Percentiles rank a stretch among this genome's conserved stretches.
Conservation (phyloP, 768 basidiomycete genomes). For the Chalciporus sphaerocephalus region DNA sequence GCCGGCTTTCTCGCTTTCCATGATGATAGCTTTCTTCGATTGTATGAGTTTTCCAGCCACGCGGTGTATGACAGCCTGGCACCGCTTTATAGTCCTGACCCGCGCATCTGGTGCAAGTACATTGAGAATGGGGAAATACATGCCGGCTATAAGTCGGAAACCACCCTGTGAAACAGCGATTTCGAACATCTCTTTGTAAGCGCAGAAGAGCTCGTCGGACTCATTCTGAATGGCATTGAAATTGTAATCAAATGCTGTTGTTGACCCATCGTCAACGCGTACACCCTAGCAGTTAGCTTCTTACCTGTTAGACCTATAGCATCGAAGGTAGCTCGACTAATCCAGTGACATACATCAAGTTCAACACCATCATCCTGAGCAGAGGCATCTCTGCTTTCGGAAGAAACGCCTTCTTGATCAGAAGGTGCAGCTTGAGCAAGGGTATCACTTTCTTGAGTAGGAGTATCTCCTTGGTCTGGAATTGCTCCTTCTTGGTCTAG, state of each 20-base stretch:
- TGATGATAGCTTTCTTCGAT: slow-evolving; percentile 71
- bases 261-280: slow-evolving; percentile 1
- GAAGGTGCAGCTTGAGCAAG: not conserved
- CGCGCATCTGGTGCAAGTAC: slow-evolving; percentile 50
- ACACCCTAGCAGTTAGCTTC: slow-evolving; percentile 9
- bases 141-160: slow-evolving; percentile 43
- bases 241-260: slow-evolving; percentile 79
- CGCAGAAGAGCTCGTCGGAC: slow-evolving; percentile 69
- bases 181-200: slow-evolving; percentile 84
- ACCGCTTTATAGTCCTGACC: slow-evolving; percentile 47
- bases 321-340: slow-evolving; percentile 83
- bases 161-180: slow-evolving; percentile 58
- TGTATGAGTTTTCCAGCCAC: slow-evolving; percentile 74
- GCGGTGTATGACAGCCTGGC: slow-evolving; percentile 58
- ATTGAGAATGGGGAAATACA: slow-evolving; percentile 57
- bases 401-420: not conserved
- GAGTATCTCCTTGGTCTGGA: not conserved
- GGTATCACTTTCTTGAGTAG: not conserved
- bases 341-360: slow-evolving; percentile 77
- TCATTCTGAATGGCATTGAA: slow-evolving; percentile 82
- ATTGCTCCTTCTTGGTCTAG: not conserved
- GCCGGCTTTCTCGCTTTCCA: slow-evolving; percentile 53
- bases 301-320: slow-evolving; percentile 85
- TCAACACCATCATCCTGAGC: slow-evolving; percentile 22
- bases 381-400: too few relatives aligned